Evolutionary conservation across 495 filamentous ascomycete genomes (phyloP), one percentile per base, ranked within the genome.

Genomic region (Aspergillus coremiiformis): DNA sequence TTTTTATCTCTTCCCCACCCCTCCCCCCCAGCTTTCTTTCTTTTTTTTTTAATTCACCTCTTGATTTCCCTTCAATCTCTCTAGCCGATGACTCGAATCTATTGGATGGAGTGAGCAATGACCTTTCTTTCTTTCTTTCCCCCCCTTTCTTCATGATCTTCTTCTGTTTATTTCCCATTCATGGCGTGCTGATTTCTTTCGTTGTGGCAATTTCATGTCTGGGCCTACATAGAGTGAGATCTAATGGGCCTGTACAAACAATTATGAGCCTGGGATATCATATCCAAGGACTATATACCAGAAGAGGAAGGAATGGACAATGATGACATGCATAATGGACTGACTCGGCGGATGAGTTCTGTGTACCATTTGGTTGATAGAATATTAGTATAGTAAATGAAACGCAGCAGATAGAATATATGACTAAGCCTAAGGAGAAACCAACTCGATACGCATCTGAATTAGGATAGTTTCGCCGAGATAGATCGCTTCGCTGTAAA

Each of bases 341-440:
- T 43, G 44, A 47, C 51, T 41, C 29, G n/a, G 42, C 32, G 44
- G 39, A 52, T 47, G 52, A 41, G 33, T 47, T 54, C 52, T 43
- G 37, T 54, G 44, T 53, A 47, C 51, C 42, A 46, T 47, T 44
- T 54, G 35, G 46, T 49, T 49, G 52, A 54, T 54, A 54, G 52
- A 54, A 39, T 44, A 44, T 44, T 54, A 54, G 26, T 47, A 41
- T 49, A 49, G 33, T 49, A 49, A 49, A 23, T 37, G 30, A 41
- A n/a, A 19, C 37, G 15, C 19, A 41, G 37, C 37, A 41, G 37
- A 41, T 41, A 41, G 37, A 41, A 15, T 7, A 2, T 17, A 19
- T 20, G 2, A n/a, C 20, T 41, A 17, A 41, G 6, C 17, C 9
- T 41, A 35, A 35, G 11, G 32, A 35, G 10, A n/a, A n/a, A n/a